Conservation (phyloP, 2,329 filamentous ascomycete species). For the Colletotrichum australisinense region DNA sequence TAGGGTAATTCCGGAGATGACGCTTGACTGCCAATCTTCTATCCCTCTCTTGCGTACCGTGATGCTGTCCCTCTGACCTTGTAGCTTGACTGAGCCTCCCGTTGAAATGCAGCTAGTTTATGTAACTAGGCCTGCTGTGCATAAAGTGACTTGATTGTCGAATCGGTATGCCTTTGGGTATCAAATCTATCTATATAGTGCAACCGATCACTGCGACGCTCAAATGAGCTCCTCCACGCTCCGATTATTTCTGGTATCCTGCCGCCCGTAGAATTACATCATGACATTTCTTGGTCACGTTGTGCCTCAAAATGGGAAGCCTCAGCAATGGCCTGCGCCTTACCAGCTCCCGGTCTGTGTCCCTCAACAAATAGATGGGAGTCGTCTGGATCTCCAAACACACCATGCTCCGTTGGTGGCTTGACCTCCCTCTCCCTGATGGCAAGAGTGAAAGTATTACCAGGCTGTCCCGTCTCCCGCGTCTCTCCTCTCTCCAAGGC, state of each 20-base stretch:
- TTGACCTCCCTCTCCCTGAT: slow-evolving; percentile 64
- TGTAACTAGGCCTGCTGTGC: too few relatives aligned
- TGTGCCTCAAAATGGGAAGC: slow-evolving; percentile 30
- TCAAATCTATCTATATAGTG: slow-evolving; percentile 31
- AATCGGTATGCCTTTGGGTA: slow-evolving; percentile 17
- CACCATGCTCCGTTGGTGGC: slow-evolving; percentile 42
- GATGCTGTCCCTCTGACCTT: slow-evolving; percentile 35
- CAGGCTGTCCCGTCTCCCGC: slow-evolving; percentile 7
- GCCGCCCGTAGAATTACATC: neutral
- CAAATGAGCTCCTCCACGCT: neutral
- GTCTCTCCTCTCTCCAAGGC: slow-evolving; percentile 61
- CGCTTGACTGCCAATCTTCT: slow-evolving; percentile 88
- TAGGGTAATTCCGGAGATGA: slow-evolving; percentile 70
- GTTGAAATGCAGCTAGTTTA: too few relatives aligned
- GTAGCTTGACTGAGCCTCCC: neutral
- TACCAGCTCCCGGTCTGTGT: slow-evolving; percentile 47
- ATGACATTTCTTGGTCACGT: neutral
- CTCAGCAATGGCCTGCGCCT: slow-evolving; percentile 45
- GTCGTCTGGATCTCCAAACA: slow-evolving; percentile 42
- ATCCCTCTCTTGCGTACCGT: slow-evolving; percentile 40
- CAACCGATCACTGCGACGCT: neutral
- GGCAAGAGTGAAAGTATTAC: slow-evolving; percentile 56
- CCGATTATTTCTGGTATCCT: neutral
- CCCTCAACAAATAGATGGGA: slow-evolving; percentile 62
- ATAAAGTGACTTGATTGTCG: neutral